Evolutionary conservation across 257 asterid genomes (phyloP).

Genomic region (Rehmannia glutinosa): DNA sequence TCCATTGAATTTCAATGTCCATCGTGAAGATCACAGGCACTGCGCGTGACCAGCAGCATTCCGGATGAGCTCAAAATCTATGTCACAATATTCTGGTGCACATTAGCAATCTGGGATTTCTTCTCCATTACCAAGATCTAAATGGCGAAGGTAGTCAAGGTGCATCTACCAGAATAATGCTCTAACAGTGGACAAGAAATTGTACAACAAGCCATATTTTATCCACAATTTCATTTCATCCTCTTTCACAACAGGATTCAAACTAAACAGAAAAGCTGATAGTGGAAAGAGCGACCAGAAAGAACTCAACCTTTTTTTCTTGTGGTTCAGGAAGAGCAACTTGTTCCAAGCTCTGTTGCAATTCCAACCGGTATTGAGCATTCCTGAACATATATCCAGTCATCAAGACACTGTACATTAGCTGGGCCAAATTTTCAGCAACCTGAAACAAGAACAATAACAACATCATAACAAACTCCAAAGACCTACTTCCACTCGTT

Average conservation of each 20-base stretch:
- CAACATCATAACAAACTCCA: conserved; percentile 19
- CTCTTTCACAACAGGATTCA: background rate
- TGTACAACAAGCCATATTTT: background rate
- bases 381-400: conserved; percentile 98
- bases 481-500: background rate
- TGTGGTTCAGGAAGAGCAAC: conserved; percentile 94
- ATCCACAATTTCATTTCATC: background rate
- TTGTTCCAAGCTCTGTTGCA: conserved; percentile 95
- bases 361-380: conserved; percentile 82
- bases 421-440: conserved; percentile 97
- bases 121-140: background rate
- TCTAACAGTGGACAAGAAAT: background rate
- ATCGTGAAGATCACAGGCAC: too few species aligned
- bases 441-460: conserved; percentile 43
- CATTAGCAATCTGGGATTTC: background rate
- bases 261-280: background rate
- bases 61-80: background rate
- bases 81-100: background rate
- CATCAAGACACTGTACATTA: conserved; percentile 97
- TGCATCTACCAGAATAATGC: too few species aligned
- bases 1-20: background rate
- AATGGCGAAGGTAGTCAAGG: background rate
- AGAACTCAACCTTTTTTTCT: conserved; percentile 44
- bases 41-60: conserved; percentile 1
- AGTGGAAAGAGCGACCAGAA: conserved; percentile 8